phyloP scores from a whole-genome alignment of 192 early-diverging fungal species.

The Coemansia sp. region DNA sequence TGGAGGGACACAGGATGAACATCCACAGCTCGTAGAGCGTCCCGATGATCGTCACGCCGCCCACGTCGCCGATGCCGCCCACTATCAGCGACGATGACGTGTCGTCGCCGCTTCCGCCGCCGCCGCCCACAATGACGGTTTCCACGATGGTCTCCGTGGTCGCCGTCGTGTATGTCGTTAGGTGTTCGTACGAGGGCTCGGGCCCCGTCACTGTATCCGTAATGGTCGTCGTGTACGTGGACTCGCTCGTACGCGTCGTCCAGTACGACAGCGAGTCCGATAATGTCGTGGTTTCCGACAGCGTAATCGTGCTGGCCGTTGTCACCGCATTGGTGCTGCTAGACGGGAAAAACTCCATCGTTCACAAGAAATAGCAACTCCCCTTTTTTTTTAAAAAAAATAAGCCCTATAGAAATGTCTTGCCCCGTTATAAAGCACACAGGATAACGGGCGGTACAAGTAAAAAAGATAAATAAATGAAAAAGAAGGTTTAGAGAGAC shows the following conservation, averaged over 20 bases:
- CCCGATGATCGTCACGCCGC: constrained; percentile 36
- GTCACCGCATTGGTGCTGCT: not conserved
- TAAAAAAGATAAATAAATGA: too few species aligned
- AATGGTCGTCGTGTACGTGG: constrained; percentile 26
- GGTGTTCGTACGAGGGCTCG: constrained; percentile 14
- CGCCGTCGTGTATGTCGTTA: constrained; percentile 41
- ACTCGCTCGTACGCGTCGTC: not conserved
- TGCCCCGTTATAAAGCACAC: too few species aligned
- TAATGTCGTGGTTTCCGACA: constrained; percentile 23
- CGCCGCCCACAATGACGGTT: constrained; percentile 17
- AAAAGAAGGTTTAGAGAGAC: too few species aligned
- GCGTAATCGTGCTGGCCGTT: constrained; percentile 21
- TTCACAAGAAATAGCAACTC: too few species aligned
- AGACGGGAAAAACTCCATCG: constrained; percentile 4
- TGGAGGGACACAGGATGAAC: constrained; percentile 49
- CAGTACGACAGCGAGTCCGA: constrained; percentile 7
- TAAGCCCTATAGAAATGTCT: not conserved
- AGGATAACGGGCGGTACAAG: too few species aligned
- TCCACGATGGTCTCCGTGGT: constrained; percentile 19
- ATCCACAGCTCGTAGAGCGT: constrained; percentile 46
- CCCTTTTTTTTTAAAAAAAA: not conserved
- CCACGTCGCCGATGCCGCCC: constrained; percentile 39
- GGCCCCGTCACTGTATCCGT: constrained; percentile 12
- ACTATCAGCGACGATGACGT: constrained; percentile 17
- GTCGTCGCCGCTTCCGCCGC: constrained; percentile 10